phyloP scores from a whole-genome alignment of 106 monocot genomes.

The Allium cepa region DNA sequence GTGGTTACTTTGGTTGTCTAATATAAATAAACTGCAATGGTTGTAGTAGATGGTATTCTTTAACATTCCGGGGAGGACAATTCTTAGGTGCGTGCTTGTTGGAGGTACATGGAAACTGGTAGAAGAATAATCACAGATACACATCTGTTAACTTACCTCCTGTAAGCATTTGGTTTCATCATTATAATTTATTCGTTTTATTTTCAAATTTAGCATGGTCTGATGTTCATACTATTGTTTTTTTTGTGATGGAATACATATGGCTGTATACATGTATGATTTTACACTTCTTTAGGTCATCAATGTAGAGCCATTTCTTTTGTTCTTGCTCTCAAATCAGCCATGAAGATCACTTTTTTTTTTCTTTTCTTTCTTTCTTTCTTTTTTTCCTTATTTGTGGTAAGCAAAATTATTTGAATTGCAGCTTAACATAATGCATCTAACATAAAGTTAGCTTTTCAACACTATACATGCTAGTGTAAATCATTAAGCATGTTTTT shows the following conservation, averaged over 20 bases:
- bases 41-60: conserved; percentile 42
- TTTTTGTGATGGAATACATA: conserved; percentile 8
- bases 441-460: too few species aligned
- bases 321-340: too few species aligned
- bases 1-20: too few species aligned
- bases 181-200: conserved; percentile 20
- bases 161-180: conserved; percentile 49
- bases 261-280: conserved; percentile 4
- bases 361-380: too few species aligned
- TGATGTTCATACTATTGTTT: conserved; percentile 22
- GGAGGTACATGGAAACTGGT: neutral
- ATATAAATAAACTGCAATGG: neutral
- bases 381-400: too few species aligned
- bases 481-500: too few species aligned
- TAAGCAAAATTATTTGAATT: too few species aligned
- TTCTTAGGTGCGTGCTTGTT: conserved; percentile 3
- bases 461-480: too few species aligned
- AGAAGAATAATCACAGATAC: neutral
- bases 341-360: too few species aligned
- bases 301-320: too few species aligned
- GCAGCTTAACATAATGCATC: too few species aligned
- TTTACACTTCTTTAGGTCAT: neutral
- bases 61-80: conserved; percentile 22
- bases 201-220: conserved; percentile 4
- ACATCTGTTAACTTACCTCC: conserved; percentile 21